phyloP scores from a whole-genome alignment of 1,284 basidiomycete genomes.

The Ceratobasidium sp. region DNA sequence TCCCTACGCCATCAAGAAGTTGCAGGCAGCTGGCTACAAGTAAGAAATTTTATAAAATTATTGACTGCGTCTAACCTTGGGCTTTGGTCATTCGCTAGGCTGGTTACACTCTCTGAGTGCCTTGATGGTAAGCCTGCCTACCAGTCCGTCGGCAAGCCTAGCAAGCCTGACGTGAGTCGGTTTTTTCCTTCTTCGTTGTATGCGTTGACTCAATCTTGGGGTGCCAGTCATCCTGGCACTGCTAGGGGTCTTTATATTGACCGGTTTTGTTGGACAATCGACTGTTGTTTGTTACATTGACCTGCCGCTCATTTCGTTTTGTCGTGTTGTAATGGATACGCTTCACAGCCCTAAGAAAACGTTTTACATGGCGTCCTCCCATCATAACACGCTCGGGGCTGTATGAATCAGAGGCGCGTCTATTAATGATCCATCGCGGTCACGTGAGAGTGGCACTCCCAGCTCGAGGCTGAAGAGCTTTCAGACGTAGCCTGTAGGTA shows the following conservation, averaged over 20 bases:
- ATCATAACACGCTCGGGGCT: too few species aligned
- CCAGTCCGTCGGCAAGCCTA: conserved; percentile 17
- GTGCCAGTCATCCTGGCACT: too few species aligned
- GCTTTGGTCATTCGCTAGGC: conserved; percentile 2
- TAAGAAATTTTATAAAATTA: background rate
- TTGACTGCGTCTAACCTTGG: too few species aligned
- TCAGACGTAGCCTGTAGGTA: too few species aligned
- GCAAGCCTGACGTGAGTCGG: conserved; percentile 22
- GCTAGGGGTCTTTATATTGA: background rate
- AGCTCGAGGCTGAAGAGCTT: too few species aligned
- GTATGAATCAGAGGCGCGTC: too few species aligned
- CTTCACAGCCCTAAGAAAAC: too few species aligned
- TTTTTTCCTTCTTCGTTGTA: background rate
- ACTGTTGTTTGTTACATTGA: background rate
- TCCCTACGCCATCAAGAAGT: conserved; percentile 29
- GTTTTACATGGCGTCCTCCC: too few species aligned
- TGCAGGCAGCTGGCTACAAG: conserved; percentile 32
- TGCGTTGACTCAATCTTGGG: background rate
- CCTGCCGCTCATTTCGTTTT: background rate
- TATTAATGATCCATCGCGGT: too few species aligned
- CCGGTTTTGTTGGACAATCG: background rate
- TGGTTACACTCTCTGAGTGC: conserved; percentile 42
- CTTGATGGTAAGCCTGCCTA: conserved; percentile 36
- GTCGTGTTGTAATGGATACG: too few species aligned
- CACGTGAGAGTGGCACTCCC: too few species aligned